phyloP scores from a whole-genome alignment of 1,284 basidiomycete genomes.

The Caloboletus inedulis region DNA sequence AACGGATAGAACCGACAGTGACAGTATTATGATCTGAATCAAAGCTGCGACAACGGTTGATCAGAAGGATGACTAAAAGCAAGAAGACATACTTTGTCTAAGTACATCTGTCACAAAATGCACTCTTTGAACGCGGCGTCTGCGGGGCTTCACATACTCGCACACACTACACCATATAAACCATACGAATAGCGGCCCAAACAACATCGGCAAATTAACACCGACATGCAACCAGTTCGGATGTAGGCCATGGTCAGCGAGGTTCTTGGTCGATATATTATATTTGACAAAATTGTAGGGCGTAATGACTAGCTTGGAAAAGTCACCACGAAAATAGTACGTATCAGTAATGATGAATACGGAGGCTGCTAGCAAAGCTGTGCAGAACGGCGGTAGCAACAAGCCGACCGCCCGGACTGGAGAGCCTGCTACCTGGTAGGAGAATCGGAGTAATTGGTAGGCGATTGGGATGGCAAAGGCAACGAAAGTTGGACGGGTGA shows the following conservation, averaged over 20 bases:
- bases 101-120: constrained; percentile 16
- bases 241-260: constrained; percentile 40
- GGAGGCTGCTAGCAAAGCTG: constrained; percentile 16
- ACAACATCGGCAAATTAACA: constrained; percentile 40
- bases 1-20: constrained; percentile 33
- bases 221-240: constrained; percentile 40
- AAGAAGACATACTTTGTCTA: constrained; percentile 20
- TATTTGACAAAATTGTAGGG: constrained; percentile 41
- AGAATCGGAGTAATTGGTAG: constrained; percentile 23
- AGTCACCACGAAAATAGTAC: constrained; percentile 31
- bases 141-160: constrained; percentile 2
- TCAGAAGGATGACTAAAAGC: not conserved
- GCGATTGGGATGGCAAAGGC: constrained; percentile 35
- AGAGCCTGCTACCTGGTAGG: constrained; percentile 15
- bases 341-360: constrained; percentile 32
- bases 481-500: constrained; percentile 39
- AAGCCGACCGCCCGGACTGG: constrained; percentile 3
- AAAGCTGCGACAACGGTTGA: constrained; percentile 27
- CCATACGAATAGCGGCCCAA: constrained; percentile 35
- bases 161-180: constrained; percentile 11
- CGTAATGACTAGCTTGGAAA: constrained; percentile 28
- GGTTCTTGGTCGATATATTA: constrained; percentile 37
- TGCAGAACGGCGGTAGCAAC: constrained; percentile 19
- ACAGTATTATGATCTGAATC: constrained; percentile 30
- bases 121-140: constrained; percentile 5